These are phyloP conservation scores for Aaosphaeria pasadenensis DNA, from an alignment of 2,329 filamentous ascomycete species.

Conservation along the genomic window DNA sequence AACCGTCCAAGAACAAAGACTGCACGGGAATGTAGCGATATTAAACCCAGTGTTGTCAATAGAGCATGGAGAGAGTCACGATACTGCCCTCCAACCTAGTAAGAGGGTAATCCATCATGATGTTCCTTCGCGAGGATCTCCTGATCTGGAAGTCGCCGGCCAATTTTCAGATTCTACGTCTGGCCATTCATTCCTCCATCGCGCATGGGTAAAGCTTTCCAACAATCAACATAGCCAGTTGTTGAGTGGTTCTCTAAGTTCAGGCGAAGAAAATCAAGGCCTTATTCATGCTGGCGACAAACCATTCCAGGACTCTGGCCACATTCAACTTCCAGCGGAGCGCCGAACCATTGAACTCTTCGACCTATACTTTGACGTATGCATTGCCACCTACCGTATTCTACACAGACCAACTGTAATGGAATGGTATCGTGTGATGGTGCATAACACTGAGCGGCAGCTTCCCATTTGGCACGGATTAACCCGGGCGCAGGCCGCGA, in stretches of 20 bases:
- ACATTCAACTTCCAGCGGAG: constrained; percentile 16
- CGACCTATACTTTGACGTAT: constrained; percentile 56
- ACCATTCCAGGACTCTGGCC: constrained; percentile 41
- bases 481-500: constrained; percentile 44
- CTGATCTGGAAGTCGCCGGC: constrained; percentile 52
- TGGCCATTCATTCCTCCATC: constrained; percentile 57
- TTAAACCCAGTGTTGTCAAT: neutral
- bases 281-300: constrained; percentile 52
- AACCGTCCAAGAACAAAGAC: neutral
- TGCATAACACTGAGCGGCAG: constrained; percentile 10
- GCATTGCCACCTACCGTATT: constrained; percentile 57
- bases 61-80: neutral
- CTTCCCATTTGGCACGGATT: constrained; percentile 38
- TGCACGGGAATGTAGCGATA: neutral
- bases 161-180: constrained; percentile 57
- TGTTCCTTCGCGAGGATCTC: constrained; percentile 35
- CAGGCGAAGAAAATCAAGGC: constrained; percentile 39
- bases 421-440: constrained; percentile 40
- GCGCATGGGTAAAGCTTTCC: constrained; percentile 65
- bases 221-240: constrained; percentile 49
- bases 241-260: constrained; percentile 8
- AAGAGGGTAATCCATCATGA: constrained; percentile 1
- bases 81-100: neutral
- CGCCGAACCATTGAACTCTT: constrained; percentile 35
- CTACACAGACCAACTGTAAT: constrained; percentile 53